Evolutionary conservation across 225 moss, liverwort and hornwort genomes (phyloP).

Genomic region (Polytrichum formosum): DNA sequence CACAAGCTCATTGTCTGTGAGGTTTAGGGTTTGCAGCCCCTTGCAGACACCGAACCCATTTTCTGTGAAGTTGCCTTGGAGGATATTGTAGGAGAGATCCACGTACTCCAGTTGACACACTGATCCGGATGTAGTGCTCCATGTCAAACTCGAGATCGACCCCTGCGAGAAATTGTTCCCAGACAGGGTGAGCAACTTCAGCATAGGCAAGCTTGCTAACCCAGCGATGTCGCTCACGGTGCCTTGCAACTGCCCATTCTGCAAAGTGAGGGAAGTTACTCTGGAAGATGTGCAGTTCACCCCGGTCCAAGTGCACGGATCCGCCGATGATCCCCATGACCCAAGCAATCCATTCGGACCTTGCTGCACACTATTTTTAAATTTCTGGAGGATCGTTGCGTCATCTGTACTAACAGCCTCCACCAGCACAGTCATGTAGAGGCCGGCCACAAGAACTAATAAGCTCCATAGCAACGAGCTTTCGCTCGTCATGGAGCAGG

Average conservation of each 20-base stretch:
- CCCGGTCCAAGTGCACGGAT: slow-evolving; percentile 7
- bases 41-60: neutral
- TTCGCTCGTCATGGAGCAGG: too few relatives aligned
- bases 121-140: neutral
- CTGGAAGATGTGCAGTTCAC: slow-evolving; percentile 7
- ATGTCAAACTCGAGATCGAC: neutral
- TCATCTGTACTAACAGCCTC: neutral
- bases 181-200: slow-evolving; percentile 1
- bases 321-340: slow-evolving; percentile 3
- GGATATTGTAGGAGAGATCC: slow-evolving; percentile 3
- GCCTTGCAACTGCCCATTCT: neutral
- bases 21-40: slow-evolving; percentile 1
- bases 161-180: slow-evolving; percentile 7
- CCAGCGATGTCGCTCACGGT: neutral
- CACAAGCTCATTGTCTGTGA: neutral
- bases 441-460: too few relatives aligned
- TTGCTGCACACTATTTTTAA: neutral
- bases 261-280: neutral
- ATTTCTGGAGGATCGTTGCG: neutral
- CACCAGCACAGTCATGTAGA: neutral
- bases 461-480: too few relatives aligned
- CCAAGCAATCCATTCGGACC: neutral
- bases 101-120: slow-evolving; percentile 1
- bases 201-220: slow-evolving; percentile 7
- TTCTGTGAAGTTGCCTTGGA: neutral